Evolutionary conservation across 805 yeast genomes (phyloP).

Genomic region (Jamesozyma rosinii): DNA sequence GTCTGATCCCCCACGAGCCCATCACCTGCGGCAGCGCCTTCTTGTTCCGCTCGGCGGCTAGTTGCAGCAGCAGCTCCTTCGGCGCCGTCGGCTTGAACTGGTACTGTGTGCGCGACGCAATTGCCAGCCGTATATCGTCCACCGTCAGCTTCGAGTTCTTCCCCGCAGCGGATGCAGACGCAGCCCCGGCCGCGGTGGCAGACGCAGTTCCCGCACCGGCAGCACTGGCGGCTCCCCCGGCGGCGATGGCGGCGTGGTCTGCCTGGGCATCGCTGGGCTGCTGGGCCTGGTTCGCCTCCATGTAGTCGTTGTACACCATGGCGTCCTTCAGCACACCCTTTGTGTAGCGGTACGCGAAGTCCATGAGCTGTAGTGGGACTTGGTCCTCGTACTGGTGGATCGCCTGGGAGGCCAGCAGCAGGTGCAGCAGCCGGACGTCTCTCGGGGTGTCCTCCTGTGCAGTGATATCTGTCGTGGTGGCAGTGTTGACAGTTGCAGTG

Average conservation of each 20-base stretch:
- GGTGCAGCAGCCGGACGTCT: conserved; percentile 82
- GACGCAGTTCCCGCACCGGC: conserved; percentile 14
- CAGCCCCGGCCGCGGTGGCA: conserved; percentile 3
- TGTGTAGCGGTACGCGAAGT: conserved; percentile 88
- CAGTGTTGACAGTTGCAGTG: too few relatives aligned
- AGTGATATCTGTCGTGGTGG: neutral
- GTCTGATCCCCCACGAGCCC: conserved; percentile 81
- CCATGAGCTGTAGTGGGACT: conserved; percentile 93
- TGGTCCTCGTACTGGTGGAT: conserved; percentile 89
- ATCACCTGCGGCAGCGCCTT: conserved; percentile 85
- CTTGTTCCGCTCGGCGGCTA: conserved; percentile 87
- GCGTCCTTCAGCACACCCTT: conserved; percentile 84
- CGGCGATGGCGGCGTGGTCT: neutral
- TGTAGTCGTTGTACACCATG: conserved; percentile 76
- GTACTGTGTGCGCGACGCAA: conserved; percentile 87
- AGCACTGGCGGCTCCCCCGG: conserved; percentile 17
- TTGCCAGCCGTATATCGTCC: conserved; percentile 86
- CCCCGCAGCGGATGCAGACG: neutral
- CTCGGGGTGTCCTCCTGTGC: conserved; percentile 48
- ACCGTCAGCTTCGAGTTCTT: conserved; percentile 49
- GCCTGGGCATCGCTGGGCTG: conserved; percentile 1
- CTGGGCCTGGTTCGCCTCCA: conserved; percentile 29
- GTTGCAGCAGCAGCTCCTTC: conserved; percentile 77
- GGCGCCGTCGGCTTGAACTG: conserved; percentile 92
- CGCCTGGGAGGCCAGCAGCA: conserved; percentile 88